These are phyloP conservation scores for Rhododendron henanense DNA, from an alignment of 148 eudicot species.

Conservation along the genomic window DNA sequence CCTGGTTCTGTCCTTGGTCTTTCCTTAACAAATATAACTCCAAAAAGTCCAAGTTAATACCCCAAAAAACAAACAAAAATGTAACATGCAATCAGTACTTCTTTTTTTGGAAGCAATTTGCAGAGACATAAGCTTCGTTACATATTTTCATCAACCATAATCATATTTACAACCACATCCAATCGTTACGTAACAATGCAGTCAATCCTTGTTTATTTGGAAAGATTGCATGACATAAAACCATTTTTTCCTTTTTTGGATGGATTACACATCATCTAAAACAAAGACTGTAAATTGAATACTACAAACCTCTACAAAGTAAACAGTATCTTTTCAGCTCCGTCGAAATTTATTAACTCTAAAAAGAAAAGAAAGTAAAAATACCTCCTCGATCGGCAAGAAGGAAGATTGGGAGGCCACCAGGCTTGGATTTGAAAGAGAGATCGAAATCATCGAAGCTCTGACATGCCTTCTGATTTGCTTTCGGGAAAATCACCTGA, in stretches of 20 bases:
- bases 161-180: not conserved
- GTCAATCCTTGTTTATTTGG: not conserved
- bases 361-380: constrained; percentile 1
- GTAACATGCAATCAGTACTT: not conserved
- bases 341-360: not conserved
- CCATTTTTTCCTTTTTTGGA: not conserved
- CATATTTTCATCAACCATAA: not conserved
- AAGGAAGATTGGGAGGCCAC: constrained; percentile 75
- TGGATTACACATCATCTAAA: not conserved
- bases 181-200: not conserved
- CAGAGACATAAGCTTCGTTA: not conserved
- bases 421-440: constrained; percentile 62
- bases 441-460: constrained; percentile 43
- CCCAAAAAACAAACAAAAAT: not conserved
- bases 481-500: constrained; percentile 55
- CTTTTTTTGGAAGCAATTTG: not conserved
- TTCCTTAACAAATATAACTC: not conserved
- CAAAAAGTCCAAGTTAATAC: not conserved
- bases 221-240: not conserved
- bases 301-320: not conserved
- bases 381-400: constrained; percentile 89
- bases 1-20: not conserved
- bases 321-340: not conserved
- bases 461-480: constrained; percentile 71
- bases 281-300: not conserved